Evolutionary conservation across 805 yeast genomes (phyloP).

Genomic region (Torulaspora maleeae): DNA sequence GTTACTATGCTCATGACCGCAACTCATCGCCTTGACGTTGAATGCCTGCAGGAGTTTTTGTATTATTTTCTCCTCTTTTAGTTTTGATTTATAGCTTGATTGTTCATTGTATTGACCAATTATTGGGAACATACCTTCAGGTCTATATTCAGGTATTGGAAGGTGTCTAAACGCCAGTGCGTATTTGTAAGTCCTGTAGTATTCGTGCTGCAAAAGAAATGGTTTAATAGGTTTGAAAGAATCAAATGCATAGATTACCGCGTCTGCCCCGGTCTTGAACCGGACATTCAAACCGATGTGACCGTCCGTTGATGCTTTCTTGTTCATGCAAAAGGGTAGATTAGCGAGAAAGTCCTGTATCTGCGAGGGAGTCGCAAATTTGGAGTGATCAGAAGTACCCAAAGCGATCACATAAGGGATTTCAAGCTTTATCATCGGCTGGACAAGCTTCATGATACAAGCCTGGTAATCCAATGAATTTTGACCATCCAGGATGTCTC

Average conservation of each 20-base stretch:
- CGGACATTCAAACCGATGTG: slow-evolving; percentile 6
- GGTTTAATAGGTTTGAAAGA: slow-evolving; percentile 8
- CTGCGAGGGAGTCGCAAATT: slow-evolving; percentile 41
- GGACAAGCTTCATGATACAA: slow-evolving; percentile 52
- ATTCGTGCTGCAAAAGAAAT: slow-evolving; percentile 4
- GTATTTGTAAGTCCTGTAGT: slow-evolving; percentile 14
- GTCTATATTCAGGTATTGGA: slow-evolving; percentile 58
- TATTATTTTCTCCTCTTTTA: slow-evolving; percentile 29
- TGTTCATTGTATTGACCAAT: slow-evolving; percentile 38
- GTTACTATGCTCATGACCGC: slow-evolving; percentile 68
- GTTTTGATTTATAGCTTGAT: slow-evolving; percentile 30
- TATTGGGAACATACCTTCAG: slow-evolving; percentile 36
- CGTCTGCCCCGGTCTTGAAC: slow-evolving; percentile 3
- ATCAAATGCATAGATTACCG: slow-evolving; percentile 15
- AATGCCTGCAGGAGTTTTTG: slow-evolving; percentile 38
- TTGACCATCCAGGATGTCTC: slow-evolving; percentile 59
- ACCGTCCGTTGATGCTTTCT: slow-evolving; percentile 25
- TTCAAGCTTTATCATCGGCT: slow-evolving; percentile 47
- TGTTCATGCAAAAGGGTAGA: slow-evolving; percentile 49
- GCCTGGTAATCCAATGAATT: slow-evolving; percentile 58
- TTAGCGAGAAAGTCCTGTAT: slow-evolving; percentile 42
- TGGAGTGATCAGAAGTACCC: slow-evolving; percentile 61
- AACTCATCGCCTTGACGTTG: slow-evolving; percentile 52
- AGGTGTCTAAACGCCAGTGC: slow-evolving; percentile 63
- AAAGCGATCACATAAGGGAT: slow-evolving; percentile 59